Evolutionary conservation across 805 yeast genomes (phyloP), one percentile per base, ranked within the genome.

Genomic region (Grigorovia yakushimaensis): DNA sequence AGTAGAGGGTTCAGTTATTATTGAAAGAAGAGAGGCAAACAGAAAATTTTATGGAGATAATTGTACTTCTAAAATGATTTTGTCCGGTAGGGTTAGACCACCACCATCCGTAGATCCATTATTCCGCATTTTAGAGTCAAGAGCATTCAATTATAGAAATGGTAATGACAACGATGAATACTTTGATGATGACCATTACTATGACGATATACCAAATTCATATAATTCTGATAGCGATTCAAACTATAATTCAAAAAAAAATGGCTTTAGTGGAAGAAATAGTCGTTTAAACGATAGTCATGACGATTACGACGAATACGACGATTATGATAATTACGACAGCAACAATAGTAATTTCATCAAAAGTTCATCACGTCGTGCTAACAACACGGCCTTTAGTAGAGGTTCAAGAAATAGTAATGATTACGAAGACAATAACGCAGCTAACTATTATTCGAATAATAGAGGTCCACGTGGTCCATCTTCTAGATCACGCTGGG

Each of bases 1-100:
- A 1, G 76, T 91, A 45, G 98, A 91, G 69, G 98, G 98, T 27
- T 88, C 97, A 1, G 95, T 91, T 15, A 79, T 93, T 49, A 74
- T 93, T n/a, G 98, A 93, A 68, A 84, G 98, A 71, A 79, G 98
- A 68, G 98, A 93, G 59, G 96, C 98, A 23, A 91, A 91, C 67
- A 76, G 96, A 60, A 91, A 91, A 68, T 91, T 91, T 62, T 91
- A 91, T 62, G 98, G 98, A 37, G 76, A 74, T 56, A 79, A 76
- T 54, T 84, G 95, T 64, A 88, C 93, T 50, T 95, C 97, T n/a
- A 79, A 86, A 65, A 74, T 74, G 61, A 85, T 91, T 59, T 73
- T 91, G 46, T 70, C 82, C 6, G 98, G 98, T 38, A 77, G 84
- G 54, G 86, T 91, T n/a, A 91, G 88, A 43, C 78, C 96, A 3